Evolutionary conservation across 371 early-diverging fungal species (phyloP), one percentile per base, ranked within the genome.

Genomic region (Mucor lusitanicus): DNA sequence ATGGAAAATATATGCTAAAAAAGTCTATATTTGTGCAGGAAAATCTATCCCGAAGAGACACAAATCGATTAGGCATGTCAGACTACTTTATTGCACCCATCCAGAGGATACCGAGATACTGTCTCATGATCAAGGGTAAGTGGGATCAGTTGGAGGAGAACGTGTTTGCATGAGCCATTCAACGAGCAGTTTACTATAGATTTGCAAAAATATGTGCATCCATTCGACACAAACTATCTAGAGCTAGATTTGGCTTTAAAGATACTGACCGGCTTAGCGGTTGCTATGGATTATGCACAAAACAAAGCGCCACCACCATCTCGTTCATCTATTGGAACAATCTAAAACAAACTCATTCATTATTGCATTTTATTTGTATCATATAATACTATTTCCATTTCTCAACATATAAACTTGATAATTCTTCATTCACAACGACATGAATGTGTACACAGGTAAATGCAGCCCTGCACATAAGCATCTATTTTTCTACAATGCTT

Each of bases 31-130:
- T 48, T 48, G 23, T n/a, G 6, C 42, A 82, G 80, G 75, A 82
- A 71, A 76, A 69, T 6, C 56, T 80, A 12, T 58, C 75, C 3
- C 73, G 71, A 48, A 68, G 67, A 61, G 82, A 82, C 48, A 78
- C 77, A 7, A 79, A 82, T 53, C 68, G 83, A 3, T 63, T 82
- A 65, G 83, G 83, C 0, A 74, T 80, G 64, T 65, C 78, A 0
- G 83, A 82, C 75, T 82, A 78, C 37, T 64, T 82, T 7, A 82
- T 82, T 65, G 76, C 78, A 17, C 83, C 83, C 1, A 76, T 82
- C 15, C 83, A 82, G 54, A 68, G 83, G 27, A 75, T 78, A 35
- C 78, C 83, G 15, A 76, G 83, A 23, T 82, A 80, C 44, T 78
- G 80, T 62, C 63, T 82, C 37, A 42, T 82, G 39, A 65, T 82